Evolutionary conservation across 768 basidiomycete genomes (phyloP).

Genomic region (Mycena galericulata): DNA sequence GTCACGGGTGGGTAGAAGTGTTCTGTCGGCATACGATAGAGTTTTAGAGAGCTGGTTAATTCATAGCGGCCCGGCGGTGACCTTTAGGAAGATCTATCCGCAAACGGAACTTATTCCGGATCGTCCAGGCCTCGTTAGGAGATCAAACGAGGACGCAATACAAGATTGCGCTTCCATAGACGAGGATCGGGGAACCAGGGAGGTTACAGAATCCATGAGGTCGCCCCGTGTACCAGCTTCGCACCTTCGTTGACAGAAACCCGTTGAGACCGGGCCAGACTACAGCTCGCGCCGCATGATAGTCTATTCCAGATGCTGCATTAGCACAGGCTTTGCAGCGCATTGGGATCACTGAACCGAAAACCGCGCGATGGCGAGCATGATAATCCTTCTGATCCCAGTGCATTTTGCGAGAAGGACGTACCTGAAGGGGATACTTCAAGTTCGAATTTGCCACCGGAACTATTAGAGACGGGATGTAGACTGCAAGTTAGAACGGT

Average conservation of each 20-base stretch:
- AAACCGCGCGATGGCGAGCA: slow-evolving; percentile 28
- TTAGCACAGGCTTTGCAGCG: slow-evolving; percentile 33
- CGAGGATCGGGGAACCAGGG: slow-evolving; percentile 17
- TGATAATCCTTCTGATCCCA: slow-evolving; percentile 21
- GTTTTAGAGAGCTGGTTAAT: slow-evolving; percentile 14
- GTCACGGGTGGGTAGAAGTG: slow-evolving; percentile 1
- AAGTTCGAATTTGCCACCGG: slow-evolving; percentile 25
- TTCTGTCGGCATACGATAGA: slow-evolving; percentile 2
- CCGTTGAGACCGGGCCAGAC: slow-evolving; percentile 30
- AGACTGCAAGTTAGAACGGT: slow-evolving; percentile 7
- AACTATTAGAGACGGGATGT: slow-evolving; percentile 7
- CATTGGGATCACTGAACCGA: slow-evolving; percentile 26
- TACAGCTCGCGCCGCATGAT: slow-evolving; percentile 25
- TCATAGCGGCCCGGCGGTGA: slow-evolving; percentile 16
- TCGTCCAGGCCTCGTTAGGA: slow-evolving; percentile 10
- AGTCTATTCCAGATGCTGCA: slow-evolving; percentile 28
- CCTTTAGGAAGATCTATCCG: slow-evolving; percentile 23
- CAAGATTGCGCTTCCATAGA: slow-evolving; percentile 9
- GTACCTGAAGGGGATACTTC: slow-evolving; percentile 27
- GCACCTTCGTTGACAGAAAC: slow-evolving; percentile 29
- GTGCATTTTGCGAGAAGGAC: slow-evolving; percentile 4
- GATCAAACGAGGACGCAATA: background rate
- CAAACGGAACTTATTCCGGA: slow-evolving; percentile 10
- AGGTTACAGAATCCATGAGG: slow-evolving; percentile 27
- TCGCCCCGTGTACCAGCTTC: slow-evolving; percentile 21